Evolutionary conservation across 228 moss, liverwort and hornwort genomes (phyloP).

Genomic region (Sphagnum fallax): DNA sequence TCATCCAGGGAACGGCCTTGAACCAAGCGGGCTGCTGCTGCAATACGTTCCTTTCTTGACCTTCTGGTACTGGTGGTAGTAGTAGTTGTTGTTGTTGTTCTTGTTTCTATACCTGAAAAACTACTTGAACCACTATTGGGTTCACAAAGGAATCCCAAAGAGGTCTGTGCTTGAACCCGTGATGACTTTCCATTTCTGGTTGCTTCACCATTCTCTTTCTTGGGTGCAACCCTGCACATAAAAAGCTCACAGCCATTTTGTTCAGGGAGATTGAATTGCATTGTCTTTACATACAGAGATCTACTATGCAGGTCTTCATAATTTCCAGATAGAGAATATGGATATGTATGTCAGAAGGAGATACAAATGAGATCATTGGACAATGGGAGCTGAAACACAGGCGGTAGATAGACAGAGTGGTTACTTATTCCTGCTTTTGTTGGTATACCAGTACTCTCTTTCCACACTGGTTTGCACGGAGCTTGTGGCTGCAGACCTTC

Average conservation of each 20-base stretch:
- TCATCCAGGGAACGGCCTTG: conserved; percentile 18
- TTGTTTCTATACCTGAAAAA: conserved; percentile 4
- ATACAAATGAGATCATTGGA: neutral
- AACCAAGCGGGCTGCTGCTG: conserved; percentile 15
- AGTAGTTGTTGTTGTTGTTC: neutral
- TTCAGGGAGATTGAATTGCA: neutral
- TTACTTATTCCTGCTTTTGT: conserved; percentile 12
- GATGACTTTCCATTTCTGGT: conserved; percentile 6
- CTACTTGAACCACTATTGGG: conserved; percentile 5
- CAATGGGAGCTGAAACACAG: neutral
- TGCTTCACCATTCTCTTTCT: conserved; percentile 8
- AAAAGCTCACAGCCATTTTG: neutral
- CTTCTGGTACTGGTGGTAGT: neutral
- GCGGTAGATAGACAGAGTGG: neutral
- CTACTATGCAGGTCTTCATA: neutral
- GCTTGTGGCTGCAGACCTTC: conserved; percentile 3
- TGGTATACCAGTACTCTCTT: conserved; percentile 12
- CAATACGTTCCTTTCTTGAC: conserved; percentile 32
- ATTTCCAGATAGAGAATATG: neutral
- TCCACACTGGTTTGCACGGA: conserved; percentile 8
- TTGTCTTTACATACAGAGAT: neutral
- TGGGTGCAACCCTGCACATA: conserved; percentile 17
- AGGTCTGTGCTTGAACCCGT: conserved; percentile 4
- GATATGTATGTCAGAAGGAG: neutral
- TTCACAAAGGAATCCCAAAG: conserved; percentile 16